phyloP scores from a whole-genome alignment of 768 basidiomycete genomes.

The Rhizopogon vulgaris region DNA sequence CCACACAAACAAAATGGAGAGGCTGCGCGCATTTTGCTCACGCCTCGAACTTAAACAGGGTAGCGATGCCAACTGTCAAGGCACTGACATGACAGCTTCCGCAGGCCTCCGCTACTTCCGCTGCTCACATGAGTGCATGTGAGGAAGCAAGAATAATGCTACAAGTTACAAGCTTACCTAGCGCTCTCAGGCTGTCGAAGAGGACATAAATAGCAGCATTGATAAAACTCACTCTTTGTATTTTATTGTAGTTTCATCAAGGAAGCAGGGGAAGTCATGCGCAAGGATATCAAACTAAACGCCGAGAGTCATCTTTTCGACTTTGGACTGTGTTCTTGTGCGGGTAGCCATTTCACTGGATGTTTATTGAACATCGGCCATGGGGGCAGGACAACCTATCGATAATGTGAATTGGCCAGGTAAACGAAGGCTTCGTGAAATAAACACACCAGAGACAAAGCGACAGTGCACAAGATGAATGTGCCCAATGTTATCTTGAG shows the following conservation, averaged over 20 bases:
- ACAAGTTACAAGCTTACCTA: not conserved
- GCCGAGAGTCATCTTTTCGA: conserved; percentile 11
- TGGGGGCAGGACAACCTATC: conserved; percentile 56
- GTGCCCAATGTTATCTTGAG: conserved; percentile 17
- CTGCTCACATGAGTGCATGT: not conserved
- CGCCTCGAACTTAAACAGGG: not conserved
- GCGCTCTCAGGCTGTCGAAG: conserved; percentile 3
- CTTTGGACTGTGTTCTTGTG: conserved; percentile 17
- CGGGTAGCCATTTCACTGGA: conserved; percentile 56
- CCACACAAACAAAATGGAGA: no score
- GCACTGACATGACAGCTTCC: not conserved
- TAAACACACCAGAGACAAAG: conserved; percentile 1
- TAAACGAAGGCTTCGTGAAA: not conserved
- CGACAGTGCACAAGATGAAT: not conserved
- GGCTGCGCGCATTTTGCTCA: not conserved
- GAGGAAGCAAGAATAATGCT: not conserved
- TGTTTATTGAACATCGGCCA: conserved; percentile 65
- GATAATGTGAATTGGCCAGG: not conserved
- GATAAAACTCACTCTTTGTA: not conserved
- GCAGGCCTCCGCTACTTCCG: not conserved
- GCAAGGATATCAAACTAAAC: not conserved
- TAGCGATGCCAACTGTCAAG: not conserved
- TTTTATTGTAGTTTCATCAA: not conserved
- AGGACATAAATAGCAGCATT: not conserved
- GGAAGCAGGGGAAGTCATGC: not conserved